These are phyloP conservation scores for Ceratobasidium sp. DNA, from an alignment of 1,284 basidiomycete species.

Conservation along the genomic window DNA sequence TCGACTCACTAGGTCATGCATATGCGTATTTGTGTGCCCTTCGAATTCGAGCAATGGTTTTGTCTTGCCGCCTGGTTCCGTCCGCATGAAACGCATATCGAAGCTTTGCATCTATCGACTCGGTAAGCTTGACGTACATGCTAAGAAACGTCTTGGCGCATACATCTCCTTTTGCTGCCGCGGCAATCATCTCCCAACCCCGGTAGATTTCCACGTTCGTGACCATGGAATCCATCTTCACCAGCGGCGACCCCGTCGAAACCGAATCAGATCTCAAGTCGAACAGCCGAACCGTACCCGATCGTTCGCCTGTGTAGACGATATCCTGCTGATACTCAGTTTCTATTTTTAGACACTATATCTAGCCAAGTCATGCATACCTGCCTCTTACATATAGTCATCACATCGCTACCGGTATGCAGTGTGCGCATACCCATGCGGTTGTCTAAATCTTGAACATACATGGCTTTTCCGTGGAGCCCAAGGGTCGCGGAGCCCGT, in stretches of 20 bases:
- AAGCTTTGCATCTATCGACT: slow-evolving; percentile 17
- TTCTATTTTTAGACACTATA: not conserved
- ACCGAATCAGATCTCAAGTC: slow-evolving; percentile 23
- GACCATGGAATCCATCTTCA: slow-evolving; percentile 31
- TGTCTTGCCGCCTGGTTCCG: slow-evolving; percentile 18
- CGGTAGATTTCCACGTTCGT: slow-evolving; percentile 28
- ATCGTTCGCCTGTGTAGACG: slow-evolving; percentile 29
- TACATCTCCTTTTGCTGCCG: slow-evolving; percentile 32
- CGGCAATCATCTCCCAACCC: slow-evolving; percentile 32
- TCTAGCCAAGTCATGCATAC: not conserved
- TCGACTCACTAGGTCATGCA: slow-evolving; percentile 30
- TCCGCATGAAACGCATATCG: slow-evolving; percentile 39
- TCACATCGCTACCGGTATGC: slow-evolving; percentile 35
- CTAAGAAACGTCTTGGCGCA: not conserved
- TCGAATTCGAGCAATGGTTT: slow-evolving; percentile 21
- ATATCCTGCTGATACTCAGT: slow-evolving; percentile 1
- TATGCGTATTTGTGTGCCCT: slow-evolving; percentile 26
- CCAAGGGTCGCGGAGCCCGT: slow-evolving; percentile 35
- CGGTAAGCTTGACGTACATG: slow-evolving; percentile 2
- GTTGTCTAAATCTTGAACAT: slow-evolving; percentile 33
- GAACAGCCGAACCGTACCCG: slow-evolving; percentile 32
- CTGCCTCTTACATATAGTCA: slow-evolving; percentile 33
- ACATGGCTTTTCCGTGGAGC: slow-evolving; percentile 26
- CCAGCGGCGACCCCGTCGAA: slow-evolving; percentile 30
- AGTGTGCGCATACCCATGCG: slow-evolving; percentile 28